Conservation (phyloP, 2,329 filamentous ascomycete genomes). For the Cladosporium colombiae region DNA sequence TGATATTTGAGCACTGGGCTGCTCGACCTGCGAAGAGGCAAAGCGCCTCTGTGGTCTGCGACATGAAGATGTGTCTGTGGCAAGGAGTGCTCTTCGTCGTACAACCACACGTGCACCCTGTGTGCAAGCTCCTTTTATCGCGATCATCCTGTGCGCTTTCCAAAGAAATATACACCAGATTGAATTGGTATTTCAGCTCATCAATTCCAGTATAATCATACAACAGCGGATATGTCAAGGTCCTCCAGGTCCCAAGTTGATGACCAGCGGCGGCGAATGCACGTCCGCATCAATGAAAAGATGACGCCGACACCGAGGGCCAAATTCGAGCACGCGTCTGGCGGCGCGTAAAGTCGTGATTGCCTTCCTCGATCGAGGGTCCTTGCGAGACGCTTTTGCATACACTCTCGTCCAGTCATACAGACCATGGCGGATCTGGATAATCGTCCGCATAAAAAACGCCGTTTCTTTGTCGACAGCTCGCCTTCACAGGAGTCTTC, state of each 20-base stretch:
- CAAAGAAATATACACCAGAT: neutral
- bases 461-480: constrained; percentile 63
- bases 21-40: constrained; percentile 26
- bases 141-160: constrained; percentile 1
- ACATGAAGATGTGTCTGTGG: neutral
- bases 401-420: neutral
- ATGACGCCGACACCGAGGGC: constrained; percentile 10
- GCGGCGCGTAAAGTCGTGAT: constrained; percentile 9
- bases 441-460: constrained; percentile 60
- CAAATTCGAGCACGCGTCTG: constrained; percentile 9
- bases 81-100: neutral
- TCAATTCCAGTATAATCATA: neutral
- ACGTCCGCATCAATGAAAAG: constrained; percentile 5
- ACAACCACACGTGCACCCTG: neutral
- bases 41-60: constrained; percentile 22
- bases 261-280: constrained; percentile 5
- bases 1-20: constrained; percentile 28
- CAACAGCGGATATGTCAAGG: constrained; percentile 1
- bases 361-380: constrained; percentile 4
- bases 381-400: neutral
- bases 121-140: constrained; percentile 1
- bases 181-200: neutral
- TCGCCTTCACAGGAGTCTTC: constrained; percentile 31
- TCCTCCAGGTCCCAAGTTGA: neutral
- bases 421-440: constrained; percentile 44